Evolutionary conservation across 306 rosid species (phyloP).

Genomic region (Medicago lupulina): DNA sequence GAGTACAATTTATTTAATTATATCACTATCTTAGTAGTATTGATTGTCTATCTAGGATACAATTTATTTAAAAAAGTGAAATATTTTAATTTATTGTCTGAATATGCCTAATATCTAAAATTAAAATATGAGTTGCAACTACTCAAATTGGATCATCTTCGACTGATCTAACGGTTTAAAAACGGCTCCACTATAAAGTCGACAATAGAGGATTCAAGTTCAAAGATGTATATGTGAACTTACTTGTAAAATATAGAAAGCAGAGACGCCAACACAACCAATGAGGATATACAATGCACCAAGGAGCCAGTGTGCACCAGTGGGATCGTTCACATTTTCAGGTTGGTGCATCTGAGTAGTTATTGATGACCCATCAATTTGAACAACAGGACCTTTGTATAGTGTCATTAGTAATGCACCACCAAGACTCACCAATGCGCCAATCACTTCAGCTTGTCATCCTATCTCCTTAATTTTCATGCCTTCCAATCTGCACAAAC

Average conservation of each 20-base stretch:
- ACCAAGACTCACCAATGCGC: conserved; percentile 62
- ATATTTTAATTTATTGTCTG: no score
- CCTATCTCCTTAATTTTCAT: conserved; percentile 55
- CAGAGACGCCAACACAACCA: conserved; percentile 69
- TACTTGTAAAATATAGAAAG: conserved; percentile 69
- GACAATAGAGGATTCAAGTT: no score
- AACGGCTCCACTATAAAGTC: no score
- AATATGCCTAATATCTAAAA: no score
- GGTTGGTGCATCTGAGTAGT: conserved; percentile 1
- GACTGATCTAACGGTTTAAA: no score
- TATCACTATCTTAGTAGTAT: no score
- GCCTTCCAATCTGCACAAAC: conserved; percentile 51
- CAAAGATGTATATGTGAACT: background rate
- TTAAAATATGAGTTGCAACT: no score
- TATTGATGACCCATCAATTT: conserved; percentile 33
- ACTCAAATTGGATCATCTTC: no score
- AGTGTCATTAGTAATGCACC: conserved; percentile 83
- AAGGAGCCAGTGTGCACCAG: conserved; percentile 52
- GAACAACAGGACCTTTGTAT: conserved; percentile 77
- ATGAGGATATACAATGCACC: conserved; percentile 68
- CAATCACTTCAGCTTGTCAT: conserved; percentile 70
- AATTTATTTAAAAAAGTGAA: no score
- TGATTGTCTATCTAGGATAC: no score
- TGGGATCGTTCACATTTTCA: conserved; percentile 44
- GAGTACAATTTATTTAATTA: no score